Evolutionary conservation across 805 yeast species (phyloP).

Genomic region (Candida succiphila): DNA sequence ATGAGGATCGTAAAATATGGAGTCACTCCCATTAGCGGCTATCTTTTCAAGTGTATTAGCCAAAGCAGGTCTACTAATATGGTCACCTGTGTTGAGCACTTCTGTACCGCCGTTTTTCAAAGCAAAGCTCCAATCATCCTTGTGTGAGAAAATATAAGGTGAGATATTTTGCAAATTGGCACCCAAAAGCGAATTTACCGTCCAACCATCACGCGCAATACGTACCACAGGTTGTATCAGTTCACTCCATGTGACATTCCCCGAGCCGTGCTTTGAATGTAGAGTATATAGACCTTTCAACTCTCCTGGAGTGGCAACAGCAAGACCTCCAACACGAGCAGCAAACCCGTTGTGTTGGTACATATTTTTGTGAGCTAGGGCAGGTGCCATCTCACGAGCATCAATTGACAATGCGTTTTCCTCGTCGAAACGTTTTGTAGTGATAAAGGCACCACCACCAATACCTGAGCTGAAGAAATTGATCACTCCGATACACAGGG

Average conservation of each 20-base stretch:
- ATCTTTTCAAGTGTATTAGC: slow-evolving; percentile 61
- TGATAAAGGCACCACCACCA: slow-evolving; percentile 86
- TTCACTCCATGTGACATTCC: slow-evolving; percentile 60
- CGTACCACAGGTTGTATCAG: slow-evolving; percentile 68
- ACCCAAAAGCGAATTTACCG: slow-evolving; percentile 33
- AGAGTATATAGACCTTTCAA: slow-evolving; percentile 69
- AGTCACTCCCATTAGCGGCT: slow-evolving; percentile 71
- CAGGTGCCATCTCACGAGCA: slow-evolving; percentile 86
- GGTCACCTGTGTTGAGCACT: slow-evolving; percentile 43
- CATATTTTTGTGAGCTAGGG: slow-evolving; percentile 53
- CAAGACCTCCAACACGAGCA: slow-evolving; percentile 75
- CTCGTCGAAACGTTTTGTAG: slow-evolving; percentile 28
- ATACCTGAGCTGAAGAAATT: slow-evolving; percentile 87
- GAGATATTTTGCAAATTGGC: slow-evolving; percentile 29
- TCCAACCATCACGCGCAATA: slow-evolving; percentile 58
- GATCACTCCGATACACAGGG: slow-evolving; percentile 78
- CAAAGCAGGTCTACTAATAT: slow-evolving; percentile 43
- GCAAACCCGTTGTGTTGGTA: slow-evolving; percentile 34
- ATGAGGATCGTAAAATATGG: slow-evolving; percentile 72
- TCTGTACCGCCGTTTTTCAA: slow-evolving; percentile 25
- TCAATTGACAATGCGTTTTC: slow-evolving; percentile 56
- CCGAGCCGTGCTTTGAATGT: slow-evolving; percentile 55
- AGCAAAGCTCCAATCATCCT: slow-evolving; percentile 48
- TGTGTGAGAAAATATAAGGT: slow-evolving; percentile 18
- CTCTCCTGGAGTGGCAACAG: slow-evolving; percentile 89